Conservation (phyloP, 768 basidiomycete genomes). For the Suillus tomentosus region DNA sequence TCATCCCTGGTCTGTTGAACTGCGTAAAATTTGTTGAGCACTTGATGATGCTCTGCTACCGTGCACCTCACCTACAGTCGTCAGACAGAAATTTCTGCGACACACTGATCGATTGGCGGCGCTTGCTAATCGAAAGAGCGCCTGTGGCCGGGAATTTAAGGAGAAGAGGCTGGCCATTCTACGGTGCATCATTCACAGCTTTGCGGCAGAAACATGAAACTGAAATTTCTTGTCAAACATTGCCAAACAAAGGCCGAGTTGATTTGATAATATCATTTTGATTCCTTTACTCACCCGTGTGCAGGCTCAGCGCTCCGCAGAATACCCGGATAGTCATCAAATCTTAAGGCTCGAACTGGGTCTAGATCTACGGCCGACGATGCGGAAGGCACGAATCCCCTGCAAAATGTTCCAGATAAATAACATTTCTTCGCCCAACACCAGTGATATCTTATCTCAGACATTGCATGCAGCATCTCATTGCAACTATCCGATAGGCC, state of each 20-base stretch:
- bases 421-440: not conserved
- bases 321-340: not conserved
- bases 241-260: not conserved
- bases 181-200: not conserved
- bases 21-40: constrained; percentile 12
- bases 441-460: not conserved
- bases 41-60: not conserved
- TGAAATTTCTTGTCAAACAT: not conserved
- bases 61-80: constrained; percentile 3
- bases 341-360: not conserved
- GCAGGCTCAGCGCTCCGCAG: too few species aligned
- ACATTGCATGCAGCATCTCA: too few species aligned
- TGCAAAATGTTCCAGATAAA: not conserved
- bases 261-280: too few species aligned
- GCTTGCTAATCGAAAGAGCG: constrained; percentile 3
- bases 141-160: not conserved
- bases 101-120: not conserved
- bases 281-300: too few species aligned
- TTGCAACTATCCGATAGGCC: not conserved
- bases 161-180: constrained; percentile 3
- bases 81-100: not conserved
- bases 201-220: not conserved
- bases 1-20: constrained; percentile 19
- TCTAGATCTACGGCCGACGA: not conserved
- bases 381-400: not conserved